Conservation (phyloP, 1,139 yeast species). For the Waltiozyma solani region DNA sequence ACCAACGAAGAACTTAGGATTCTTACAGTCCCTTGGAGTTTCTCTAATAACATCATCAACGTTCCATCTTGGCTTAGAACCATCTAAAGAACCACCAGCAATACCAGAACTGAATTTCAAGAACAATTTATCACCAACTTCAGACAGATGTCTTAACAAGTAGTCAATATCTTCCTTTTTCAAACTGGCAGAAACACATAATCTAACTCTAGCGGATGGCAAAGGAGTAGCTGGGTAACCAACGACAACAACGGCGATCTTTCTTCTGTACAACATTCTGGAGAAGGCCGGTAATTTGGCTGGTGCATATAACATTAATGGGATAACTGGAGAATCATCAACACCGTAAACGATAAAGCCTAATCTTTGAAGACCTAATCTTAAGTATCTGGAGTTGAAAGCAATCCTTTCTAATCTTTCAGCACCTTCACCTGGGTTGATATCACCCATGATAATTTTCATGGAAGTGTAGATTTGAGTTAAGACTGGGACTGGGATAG, state of each 20-base stretch:
- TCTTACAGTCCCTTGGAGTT: slow-evolving; percentile 63
- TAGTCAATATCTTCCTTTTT: slow-evolving; percentile 91
- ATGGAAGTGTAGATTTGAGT: slow-evolving; percentile 82
- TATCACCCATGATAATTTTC: slow-evolving; percentile 66
- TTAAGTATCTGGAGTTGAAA: slow-evolving; percentile 85
- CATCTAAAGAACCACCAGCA: slow-evolving; percentile 53
- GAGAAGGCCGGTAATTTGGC: slow-evolving; percentile 92
- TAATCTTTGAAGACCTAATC: slow-evolving; percentile 80
- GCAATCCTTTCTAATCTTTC: slow-evolving; percentile 91
- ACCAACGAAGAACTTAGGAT: slow-evolving; percentile 27
- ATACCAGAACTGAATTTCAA: slow-evolving; percentile 73
- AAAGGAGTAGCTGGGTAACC: slow-evolving; percentile 98
- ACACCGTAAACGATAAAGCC: slow-evolving; percentile 94
- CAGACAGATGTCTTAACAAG: slow-evolving; percentile 60
- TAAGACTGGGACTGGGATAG: slow-evolving; percentile 83
- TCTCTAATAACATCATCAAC: slow-evolving; percentile 67
- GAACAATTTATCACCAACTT: slow-evolving; percentile 68
- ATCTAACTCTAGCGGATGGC: slow-evolving; percentile 80
- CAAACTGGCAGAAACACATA: slow-evolving; percentile 86
- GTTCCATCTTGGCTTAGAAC: slow-evolving; percentile 64
- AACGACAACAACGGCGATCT: slow-evolving; percentile 90
- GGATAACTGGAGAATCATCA: slow-evolving; percentile 95
- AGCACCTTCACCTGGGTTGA: slow-evolving; percentile 88
- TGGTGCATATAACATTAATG: slow-evolving; percentile 79
- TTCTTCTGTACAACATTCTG: slow-evolving; percentile 65